These are phyloP conservation scores for Leishmania arabica DNA, from an alignment of 208 protist genomes.

Conservation along the genomic window DNA sequence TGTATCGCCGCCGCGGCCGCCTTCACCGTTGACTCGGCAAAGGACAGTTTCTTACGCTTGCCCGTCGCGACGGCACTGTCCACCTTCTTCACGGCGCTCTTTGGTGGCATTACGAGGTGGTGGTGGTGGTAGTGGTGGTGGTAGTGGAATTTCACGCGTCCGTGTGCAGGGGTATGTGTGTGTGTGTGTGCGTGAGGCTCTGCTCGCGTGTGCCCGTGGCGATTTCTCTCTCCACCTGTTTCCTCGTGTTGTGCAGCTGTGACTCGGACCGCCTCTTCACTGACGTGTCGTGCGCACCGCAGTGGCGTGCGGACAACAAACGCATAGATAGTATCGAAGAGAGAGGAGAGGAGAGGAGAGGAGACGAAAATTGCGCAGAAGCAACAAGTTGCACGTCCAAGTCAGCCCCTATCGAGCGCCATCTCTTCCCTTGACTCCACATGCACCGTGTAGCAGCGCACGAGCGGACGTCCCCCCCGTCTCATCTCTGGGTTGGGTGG, in stretches of 20 bases:
- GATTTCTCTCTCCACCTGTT: background rate
- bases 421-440: background rate
- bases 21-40: conserved; percentile 25
- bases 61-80: conserved; percentile 11
- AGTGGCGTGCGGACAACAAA: background rate
- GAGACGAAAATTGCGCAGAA: background rate
- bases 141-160: background rate
- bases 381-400: background rate
- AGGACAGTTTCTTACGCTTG: conserved; percentile 35
- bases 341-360: background rate
- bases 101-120: conserved; percentile 23
- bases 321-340: background rate
- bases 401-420: background rate
- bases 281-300: background rate
- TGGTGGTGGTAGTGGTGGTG: background rate
- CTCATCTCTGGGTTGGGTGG: background rate
- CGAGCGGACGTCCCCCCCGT: too few relatives aligned
- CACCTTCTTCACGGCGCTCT: conserved; percentile 21
- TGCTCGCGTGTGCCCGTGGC: background rate
- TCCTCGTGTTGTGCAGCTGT: background rate
- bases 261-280: background rate
- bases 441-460: background rate
- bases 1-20: conserved; percentile 22
- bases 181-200: background rate
- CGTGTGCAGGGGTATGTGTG: background rate